Conservation (phyloP, 345 rosid genomes). For the Populus tremula region DNA sequence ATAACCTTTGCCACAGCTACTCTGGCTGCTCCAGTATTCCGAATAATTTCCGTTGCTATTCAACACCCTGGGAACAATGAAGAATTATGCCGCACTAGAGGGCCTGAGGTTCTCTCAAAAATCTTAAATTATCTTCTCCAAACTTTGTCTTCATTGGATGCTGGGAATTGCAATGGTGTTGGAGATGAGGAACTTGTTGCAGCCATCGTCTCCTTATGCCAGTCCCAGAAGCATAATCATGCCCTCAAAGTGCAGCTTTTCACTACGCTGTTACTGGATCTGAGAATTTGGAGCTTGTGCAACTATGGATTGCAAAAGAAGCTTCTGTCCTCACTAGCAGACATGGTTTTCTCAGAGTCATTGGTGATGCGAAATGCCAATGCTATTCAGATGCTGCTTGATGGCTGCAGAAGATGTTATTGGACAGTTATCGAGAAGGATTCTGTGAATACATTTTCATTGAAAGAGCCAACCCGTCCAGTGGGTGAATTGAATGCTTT, state of each 20-base stretch:
- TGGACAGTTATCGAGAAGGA: conserved; percentile 87
- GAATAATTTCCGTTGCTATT: conserved; percentile 75
- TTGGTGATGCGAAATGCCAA: conserved; percentile 86
- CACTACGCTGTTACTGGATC: conserved; percentile 78
- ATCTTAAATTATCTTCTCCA: conserved; percentile 80
- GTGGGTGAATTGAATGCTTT: conserved; percentile 94
- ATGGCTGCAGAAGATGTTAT: conserved; percentile 98
- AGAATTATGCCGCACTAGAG: conserved; percentile 70
- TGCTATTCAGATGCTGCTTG: conserved; percentile 98
- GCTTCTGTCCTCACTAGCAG: conserved; percentile 89
- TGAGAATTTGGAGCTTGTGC: conserved; percentile 94
- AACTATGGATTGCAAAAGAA: conserved; percentile 97
- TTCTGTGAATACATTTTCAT: conserved; percentile 61
- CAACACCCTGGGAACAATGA: conserved; percentile 89
- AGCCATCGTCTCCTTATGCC: conserved; percentile 91
- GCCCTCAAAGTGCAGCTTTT: conserved; percentile 93
- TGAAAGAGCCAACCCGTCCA: conserved; percentile 59
- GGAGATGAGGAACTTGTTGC: conserved; percentile 96
- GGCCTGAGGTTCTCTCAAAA: conserved; percentile 89
- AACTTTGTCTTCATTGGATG: conserved; percentile 64
- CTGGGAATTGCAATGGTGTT: conserved; percentile 59
- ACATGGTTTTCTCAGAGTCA: conserved; percentile 99
- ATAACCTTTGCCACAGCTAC: conserved; percentile 60
- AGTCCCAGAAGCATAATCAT: conserved; percentile 79
- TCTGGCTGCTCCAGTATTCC: conserved; percentile 88